Conservation (phyloP, 1,139 yeast species). For the Yamadazyma trypodendri region DNA sequence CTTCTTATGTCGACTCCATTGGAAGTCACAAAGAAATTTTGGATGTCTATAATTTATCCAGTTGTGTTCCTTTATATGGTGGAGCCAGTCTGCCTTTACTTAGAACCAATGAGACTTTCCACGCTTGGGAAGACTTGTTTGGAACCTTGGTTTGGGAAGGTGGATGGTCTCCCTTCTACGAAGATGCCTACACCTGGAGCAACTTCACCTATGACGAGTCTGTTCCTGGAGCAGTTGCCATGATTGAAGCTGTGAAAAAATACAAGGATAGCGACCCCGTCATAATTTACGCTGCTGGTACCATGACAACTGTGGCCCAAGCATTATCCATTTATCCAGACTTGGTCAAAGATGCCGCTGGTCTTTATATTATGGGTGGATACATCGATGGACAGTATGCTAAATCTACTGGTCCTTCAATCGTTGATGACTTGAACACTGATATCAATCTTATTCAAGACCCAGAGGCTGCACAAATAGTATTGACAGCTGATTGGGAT, state of each 20-base stretch:
- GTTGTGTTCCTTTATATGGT: constrained; percentile 37
- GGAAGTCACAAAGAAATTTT: constrained; percentile 28
- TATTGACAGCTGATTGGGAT: constrained; percentile 37
- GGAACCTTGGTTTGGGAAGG: constrained; percentile 45
- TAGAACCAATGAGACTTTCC: constrained; percentile 38
- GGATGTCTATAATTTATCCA: constrained; percentile 27
- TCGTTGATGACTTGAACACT: constrained; percentile 33
- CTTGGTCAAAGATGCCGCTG: constrained; percentile 36
- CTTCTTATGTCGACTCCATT: constrained; percentile 34
- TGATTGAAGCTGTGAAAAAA: constrained; percentile 35
- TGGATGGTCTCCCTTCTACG: constrained; percentile 29
- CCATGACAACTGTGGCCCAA: constrained; percentile 44
- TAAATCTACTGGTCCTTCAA: constrained; percentile 28
- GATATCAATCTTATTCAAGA: constrained; percentile 43
- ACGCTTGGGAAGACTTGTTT: constrained; percentile 33
- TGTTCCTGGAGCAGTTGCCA: constrained; percentile 34
- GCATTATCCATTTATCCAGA: constrained; percentile 38
- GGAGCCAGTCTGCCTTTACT: constrained; percentile 39
- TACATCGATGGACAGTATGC: constrained; percentile 38
- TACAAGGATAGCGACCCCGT: constrained; percentile 29
- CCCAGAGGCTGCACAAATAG: constrained; percentile 45
- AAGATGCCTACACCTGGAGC: constrained; percentile 27
- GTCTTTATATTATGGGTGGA: constrained; percentile 43
- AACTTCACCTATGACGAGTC: constrained; percentile 26
- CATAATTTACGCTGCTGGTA: constrained; percentile 37